These are phyloP conservation scores for Drosera capensis DNA, from an alignment of 148 eudicot species.

Conservation along the genomic window DNA sequence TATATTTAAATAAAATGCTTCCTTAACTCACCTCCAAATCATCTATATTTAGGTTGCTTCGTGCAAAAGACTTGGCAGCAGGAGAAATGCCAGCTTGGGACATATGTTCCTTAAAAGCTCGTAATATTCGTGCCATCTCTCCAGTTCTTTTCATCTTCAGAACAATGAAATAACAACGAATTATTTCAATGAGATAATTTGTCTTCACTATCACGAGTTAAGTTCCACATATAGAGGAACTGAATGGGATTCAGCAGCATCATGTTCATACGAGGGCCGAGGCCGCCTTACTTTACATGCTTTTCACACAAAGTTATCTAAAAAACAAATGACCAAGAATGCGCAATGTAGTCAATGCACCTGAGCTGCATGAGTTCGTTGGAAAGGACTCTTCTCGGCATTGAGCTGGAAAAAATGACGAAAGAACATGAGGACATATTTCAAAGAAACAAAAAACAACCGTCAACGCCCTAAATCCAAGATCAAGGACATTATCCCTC, in stretches of 20 bases:
- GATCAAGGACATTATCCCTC: too few species aligned
- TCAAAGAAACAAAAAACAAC: too few species aligned
- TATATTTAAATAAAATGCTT: too few species aligned
- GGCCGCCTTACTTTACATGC: not conserved
- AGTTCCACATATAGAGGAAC: too few species aligned
- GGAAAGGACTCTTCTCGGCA: constrained; percentile 72
- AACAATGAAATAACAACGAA: constrained; percentile 1
- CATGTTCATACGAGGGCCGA: too few species aligned
- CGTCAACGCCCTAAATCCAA: too few species aligned
- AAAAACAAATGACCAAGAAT: not conserved
- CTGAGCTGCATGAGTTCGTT: constrained; percentile 63
- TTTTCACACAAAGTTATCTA: not conserved
- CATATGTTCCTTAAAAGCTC: constrained; percentile 74
- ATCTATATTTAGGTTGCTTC: constrained; percentile 40
- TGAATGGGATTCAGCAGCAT: too few species aligned
- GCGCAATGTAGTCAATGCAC: constrained; percentile 11
- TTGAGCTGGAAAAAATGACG: constrained; percentile 37
- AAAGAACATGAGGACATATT: constrained; percentile 1
- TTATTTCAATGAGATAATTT: not conserved
- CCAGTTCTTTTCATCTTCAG: constrained; percentile 81
- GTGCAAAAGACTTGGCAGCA: constrained; percentile 25
- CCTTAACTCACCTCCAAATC: constrained; percentile 97
- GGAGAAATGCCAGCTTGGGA: constrained; percentile 55
- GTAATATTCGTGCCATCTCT: constrained; percentile 86
- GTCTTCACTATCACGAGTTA: not conserved